Evolutionary conservation across 148 eudicot species (phyloP), one percentile per base, ranked within the genome.

Genomic region (Diospyros lotus): DNA sequence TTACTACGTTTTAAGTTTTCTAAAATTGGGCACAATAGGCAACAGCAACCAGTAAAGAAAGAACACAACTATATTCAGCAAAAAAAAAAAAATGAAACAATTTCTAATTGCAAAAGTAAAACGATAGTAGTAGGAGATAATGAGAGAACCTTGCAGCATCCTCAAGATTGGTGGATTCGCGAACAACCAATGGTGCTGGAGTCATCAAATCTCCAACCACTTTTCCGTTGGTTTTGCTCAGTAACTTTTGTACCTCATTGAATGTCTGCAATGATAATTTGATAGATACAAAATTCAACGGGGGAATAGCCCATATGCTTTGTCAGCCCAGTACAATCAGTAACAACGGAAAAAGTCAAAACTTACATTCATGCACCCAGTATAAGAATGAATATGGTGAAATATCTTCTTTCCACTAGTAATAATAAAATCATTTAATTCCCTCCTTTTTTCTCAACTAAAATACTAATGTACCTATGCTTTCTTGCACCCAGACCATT

Each of bases 151-250:
- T 89, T 39, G 98, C 96, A 72, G 97, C 97, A 86, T 94, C 98
- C 83, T 90, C 98, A 63, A 94, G 92, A 87, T 94, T 94, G 67
- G 97, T 94, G 50, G 88, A 81, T 76, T 87, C 90, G 45, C 89
- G 93, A 64, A 94, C 92, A 17, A 86, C 92, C 46, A 92, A 66
- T 40, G 97, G 97, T 18, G 89, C 95, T 68, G 88, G 87, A 2
- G 98, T 94, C 98, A 94, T 94, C 84, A 92, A 80, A 84, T 94
- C 98, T 51, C 93, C 89, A 18, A 94, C 91, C 71, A 90, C 77
- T 86, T 85, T 78, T 43, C 96, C 98, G 51, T 89, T 86, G 64
- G 98, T 92, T 89, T 94, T 94, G 74, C 78, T 81, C 17, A 94
- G 98, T 79, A 94, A 73, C 48, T 77, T 87, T 72, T 92, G 97